Base-by-base conservation (phyloP, 2,329 filamentous ascomycete genomes). In the Trichoderma sp. region DNA sequence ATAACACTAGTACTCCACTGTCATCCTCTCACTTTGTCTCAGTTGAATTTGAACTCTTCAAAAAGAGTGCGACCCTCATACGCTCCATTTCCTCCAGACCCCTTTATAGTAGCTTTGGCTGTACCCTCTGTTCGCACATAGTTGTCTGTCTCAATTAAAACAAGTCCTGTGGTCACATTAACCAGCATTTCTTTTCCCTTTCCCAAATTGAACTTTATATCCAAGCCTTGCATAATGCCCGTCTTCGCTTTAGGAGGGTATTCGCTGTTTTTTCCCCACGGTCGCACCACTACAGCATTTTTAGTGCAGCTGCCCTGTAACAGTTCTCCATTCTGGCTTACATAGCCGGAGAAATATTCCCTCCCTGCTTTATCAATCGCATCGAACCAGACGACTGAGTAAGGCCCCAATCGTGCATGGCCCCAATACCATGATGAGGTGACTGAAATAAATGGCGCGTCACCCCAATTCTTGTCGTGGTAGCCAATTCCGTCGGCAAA, bases 391-490 rank as follows among this genome's bases (percentile, higher is more conserved):
- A 86, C 81, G 28, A 85, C 73, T 3, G 82, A 81, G 78, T 84
- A 85, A 0, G 78, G 75, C 0, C 82, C 84, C 1, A 85, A 69
- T 26, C 77, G 77, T 4, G 77, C 83, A 71, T 84, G 84, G n/a
- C 84, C 84, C 82, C 83, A 85, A 74, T 84, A 83, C 81, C 82
- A 84, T 36, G 77, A 80, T 36, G 73, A 70, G 9, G 82, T 75
- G 18, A 74, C 77, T 5, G 76, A 69, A 12, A 70, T 34, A 69
- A 85, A 82, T 1, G 82, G 80, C 32, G 73, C 72, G 71, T 82
- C 77, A 5, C 80, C 80, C 83, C 84, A 85, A 73, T 85, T 85
- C 82, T 84, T 85, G 73, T 86, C 84, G 74, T 85, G 84, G 74
- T 85, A 85, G 2, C 79, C 84, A 1, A 77, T 67, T 1, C 84